Evolutionary conservation across 495 filamentous ascomycete species (phyloP), one percentile per base, ranked within the genome.

Genomic region (Aspergillus diversus): DNA sequence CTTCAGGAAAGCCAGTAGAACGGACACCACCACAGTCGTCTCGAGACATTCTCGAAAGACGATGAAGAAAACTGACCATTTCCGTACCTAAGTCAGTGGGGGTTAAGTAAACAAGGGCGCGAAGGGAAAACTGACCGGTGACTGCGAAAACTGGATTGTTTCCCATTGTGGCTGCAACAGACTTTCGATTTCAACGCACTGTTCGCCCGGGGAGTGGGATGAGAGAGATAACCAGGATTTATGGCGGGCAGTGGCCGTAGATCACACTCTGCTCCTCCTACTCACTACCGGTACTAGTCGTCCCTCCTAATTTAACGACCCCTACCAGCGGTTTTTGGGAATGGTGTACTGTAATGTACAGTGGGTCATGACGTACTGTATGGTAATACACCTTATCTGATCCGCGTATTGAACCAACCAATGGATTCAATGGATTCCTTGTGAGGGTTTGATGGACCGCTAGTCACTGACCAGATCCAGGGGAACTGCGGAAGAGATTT

Each of bases 31-130:
- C 66, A 95, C 89, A 61, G 81, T 86, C 0, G 87, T 89, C 73
- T 96, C 92, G 32, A 96, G 77, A 35, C 86, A 87, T 80, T 96
- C 92, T 71, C 92, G 89, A 68, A 95, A 93, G 68, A 86, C 85
- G 71, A 96, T 88, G 77, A 95, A 93, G 77, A 94, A 96, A 54
- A 95, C 81, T 81, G 21, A 2, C 21, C 21, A 2, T 27, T 27
- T 27, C 21, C 21, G 2, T 27, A 27, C 21, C 21, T 27, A 27
- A 27, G 21, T 27, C 21, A 27, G 46, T 48, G 46, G 37, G 8
- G 37, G 37, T 12, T 39, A 7, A 7, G 37, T 39, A 7, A 39
- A 13, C 13, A 7, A 39, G 37, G 37, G 37, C 37, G 1, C 37
- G 8, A 39, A 4, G 37, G 7, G 37, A 39, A 4, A 39, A 39